Base-by-base conservation (phyloP, 169 alveolate genomes). In the Cryptosporidium baileyi region DNA sequence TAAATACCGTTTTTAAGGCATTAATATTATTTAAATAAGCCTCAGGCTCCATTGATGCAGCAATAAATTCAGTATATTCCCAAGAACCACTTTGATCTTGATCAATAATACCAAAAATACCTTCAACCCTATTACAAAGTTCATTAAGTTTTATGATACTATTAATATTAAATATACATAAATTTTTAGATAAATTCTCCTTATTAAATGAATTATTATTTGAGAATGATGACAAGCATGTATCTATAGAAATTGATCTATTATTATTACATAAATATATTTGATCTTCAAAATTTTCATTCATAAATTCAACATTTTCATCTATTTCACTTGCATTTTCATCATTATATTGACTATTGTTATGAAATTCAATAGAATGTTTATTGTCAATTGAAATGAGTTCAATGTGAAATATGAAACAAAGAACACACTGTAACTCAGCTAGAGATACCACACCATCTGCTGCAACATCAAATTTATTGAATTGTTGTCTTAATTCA, bases 71-170 rank as follows among this genome's bases (percentile, higher is more conserved):
- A 0, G 85, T 40, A 17, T 54, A 74, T 17, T 74, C 85, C 85
- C 85, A 74, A 54, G 85, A 51, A 19, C 85, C 85, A 41, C 85
- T 74, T 74, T 74, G 85, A 41, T 74, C 85, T 43, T 74, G 85
- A 22, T 74, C 85, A 6, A 74, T 74, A 4, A 74, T 74, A 22
- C 85, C 85, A 22, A 74, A 74, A 52, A 74, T 57, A 17, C 57
- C 40, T 13, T 74, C 85, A 19, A 74, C 54, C 26, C 67, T 54
- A 8, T 74, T 74, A 19, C 85, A 74, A 13, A 74, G 67, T 34
- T 74, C 74, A 36, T 74, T 74, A 4, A 74, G 40, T 36, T 54
- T 57, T 0, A 74, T 74, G 2, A 74, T 54, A 1, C 41, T 60
- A 3, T 74, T 60, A 3, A 74, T 74, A 1, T 54, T 41, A 45